These are phyloP conservation scores for Grosmannia huntii DNA, from an alignment of 2,329 filamentous ascomycete genomes.

Conservation along the genomic window DNA sequence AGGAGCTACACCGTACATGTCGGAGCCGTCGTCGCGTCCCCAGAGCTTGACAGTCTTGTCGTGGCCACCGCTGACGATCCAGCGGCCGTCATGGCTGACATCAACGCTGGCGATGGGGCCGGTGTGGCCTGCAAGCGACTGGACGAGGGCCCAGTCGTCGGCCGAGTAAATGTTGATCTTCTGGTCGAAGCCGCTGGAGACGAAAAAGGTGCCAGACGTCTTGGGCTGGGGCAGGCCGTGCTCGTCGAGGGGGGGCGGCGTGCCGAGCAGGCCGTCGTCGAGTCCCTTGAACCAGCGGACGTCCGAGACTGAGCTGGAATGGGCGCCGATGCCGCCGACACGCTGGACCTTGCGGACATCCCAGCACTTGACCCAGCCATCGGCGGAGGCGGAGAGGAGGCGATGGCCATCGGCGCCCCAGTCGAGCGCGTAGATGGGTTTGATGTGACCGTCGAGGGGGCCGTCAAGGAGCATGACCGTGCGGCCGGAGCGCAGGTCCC, in stretches of 20 bases:
- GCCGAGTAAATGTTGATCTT: conserved; percentile 93
- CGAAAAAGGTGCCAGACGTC: conserved; percentile 83
- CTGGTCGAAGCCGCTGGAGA: conserved; percentile 84
- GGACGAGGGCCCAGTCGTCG: conserved; percentile 87
- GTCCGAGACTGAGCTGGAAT: conserved; percentile 84
- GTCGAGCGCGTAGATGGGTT: conserved; percentile 84
- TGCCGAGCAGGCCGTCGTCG: conserved; percentile 57
- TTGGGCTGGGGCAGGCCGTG: conserved; percentile 59
- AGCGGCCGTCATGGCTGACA: conserved; percentile 71
- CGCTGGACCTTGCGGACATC: conserved; percentile 81
- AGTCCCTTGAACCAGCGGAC: conserved; percentile 85
- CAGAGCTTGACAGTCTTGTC: conserved; percentile 94
- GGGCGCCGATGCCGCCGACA: conserved; percentile 76
- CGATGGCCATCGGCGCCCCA: conserved; percentile 87
- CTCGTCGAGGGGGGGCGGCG: conserved; percentile 46
- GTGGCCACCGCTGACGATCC: conserved; percentile 90
- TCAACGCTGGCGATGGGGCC: conserved; percentile 87
- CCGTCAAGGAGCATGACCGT: conserved; percentile 94
- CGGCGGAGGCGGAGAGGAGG: conserved; percentile 82
- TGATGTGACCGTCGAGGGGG: conserved; percentile 67
- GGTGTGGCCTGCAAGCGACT: conserved; percentile 79
- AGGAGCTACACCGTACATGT: conserved; percentile 8
- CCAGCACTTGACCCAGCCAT: conserved; percentile 98
- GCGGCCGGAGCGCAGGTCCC: conserved; percentile 84
- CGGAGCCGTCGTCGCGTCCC: conserved; percentile 66